These are phyloP conservation scores for Acacia acuminata DNA, from an alignment of 306 rosid genomes.

Conservation along the genomic window DNA sequence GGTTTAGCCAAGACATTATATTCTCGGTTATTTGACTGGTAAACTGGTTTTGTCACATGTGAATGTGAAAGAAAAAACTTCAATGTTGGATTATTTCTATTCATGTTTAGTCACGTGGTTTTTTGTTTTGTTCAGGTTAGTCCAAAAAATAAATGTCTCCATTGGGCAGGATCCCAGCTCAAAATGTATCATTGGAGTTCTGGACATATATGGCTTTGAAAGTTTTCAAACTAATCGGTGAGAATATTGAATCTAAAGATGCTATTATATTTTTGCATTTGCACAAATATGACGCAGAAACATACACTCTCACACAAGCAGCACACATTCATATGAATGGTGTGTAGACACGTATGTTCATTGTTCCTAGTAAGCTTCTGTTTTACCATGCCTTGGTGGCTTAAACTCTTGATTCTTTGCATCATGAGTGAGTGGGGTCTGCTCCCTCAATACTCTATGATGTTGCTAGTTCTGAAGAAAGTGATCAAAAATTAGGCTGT, in stretches of 20 bases:
- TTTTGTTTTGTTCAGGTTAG: conserved; percentile 72
- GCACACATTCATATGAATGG: conserved; percentile 25
- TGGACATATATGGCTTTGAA: conserved; percentile 96
- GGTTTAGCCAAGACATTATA: conserved; percentile 91
- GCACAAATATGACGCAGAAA: conserved; percentile 2
- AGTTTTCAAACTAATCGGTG: conserved; percentile 82
- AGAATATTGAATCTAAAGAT: conserved; percentile 23
- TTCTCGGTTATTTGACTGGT: conserved; percentile 90
- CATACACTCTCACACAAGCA: conserved; percentile 18
- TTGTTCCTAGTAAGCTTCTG: conserved; percentile 2
- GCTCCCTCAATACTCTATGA: conserved; percentile 20
- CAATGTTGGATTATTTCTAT: conserved; percentile 17
- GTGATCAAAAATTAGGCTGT: conserved; percentile 9
- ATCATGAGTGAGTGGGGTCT: background rate
- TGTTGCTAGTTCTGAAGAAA: conserved; percentile 14
- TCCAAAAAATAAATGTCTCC: conserved; percentile 78
- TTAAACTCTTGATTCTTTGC: conserved; percentile 30
- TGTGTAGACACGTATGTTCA: conserved; percentile 4
- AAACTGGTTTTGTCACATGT: conserved; percentile 23
- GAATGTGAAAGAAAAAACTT: background rate
- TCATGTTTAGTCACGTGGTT: conserved; percentile 18
- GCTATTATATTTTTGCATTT: conserved; percentile 24
- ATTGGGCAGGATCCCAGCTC: conserved; percentile 87
- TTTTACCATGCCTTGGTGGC: conserved; percentile 21
- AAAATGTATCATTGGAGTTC: conserved; percentile 76